phyloP scores from a whole-genome alignment of 352 stramenopile species.

The Halophytophthora polymorphica region DNA sequence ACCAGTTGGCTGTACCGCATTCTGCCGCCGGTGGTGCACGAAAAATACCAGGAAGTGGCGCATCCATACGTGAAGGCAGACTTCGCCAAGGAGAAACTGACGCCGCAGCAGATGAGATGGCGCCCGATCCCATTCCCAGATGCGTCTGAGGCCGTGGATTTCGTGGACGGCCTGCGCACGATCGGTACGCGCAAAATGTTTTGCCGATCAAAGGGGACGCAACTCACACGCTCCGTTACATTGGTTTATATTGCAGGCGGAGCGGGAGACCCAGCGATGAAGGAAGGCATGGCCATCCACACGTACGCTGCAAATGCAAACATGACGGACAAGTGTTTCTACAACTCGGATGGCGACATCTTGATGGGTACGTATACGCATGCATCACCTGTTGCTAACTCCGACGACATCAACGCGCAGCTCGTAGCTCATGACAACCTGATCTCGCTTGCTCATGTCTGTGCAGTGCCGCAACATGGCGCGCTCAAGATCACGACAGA shows the following conservation, averaged over 20 bases:
- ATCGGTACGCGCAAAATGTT: constrained; percentile 33
- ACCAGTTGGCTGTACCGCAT: constrained; percentile 93
- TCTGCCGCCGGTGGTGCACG: constrained; percentile 81
- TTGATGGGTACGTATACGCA: constrained; percentile 77
- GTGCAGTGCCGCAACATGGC: constrained; percentile 87
- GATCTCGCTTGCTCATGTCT: neutral
- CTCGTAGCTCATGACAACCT: neutral
- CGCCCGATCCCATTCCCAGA: constrained; percentile 75
- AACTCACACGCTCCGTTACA: neutral
- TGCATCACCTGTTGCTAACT: neutral
- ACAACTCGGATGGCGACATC: constrained; percentile 97
- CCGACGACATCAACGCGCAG: neutral
- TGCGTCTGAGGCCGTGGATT: constrained; percentile 64
- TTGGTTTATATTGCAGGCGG: constrained; percentile 27
- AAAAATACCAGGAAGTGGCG: constrained; percentile 51
- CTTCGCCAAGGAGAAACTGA: constrained; percentile 65
- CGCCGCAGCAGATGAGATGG: constrained; percentile 93
- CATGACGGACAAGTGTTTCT: constrained; percentile 91
- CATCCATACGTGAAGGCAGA: constrained; percentile 64
- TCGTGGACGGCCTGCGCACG: constrained; percentile 87
- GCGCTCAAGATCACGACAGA: constrained; percentile 92
- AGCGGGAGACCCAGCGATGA: constrained; percentile 86
- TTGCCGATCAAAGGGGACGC: too few species aligned
- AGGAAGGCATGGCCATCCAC: constrained; percentile 92
- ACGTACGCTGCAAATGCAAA: constrained; percentile 90